Percentiles rank a stretch among this genome's conserved stretches.
Conservation (phyloP, 306 rosid genomes). For the Vigna nakashimae region DNA sequence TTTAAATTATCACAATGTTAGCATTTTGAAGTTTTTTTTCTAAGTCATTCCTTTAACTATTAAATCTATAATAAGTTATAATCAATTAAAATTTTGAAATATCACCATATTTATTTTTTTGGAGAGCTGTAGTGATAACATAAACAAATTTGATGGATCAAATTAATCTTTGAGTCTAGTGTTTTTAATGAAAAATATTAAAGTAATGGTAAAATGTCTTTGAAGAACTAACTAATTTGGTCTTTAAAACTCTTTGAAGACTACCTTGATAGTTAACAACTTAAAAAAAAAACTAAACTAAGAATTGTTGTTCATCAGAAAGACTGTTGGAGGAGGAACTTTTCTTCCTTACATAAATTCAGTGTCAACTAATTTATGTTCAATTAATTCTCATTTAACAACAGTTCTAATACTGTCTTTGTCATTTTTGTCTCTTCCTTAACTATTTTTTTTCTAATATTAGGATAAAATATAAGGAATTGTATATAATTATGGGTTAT, state of each 20-base stretch:
- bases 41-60: no score
- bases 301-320: neutral
- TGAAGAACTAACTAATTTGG: neutral
- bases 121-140: no score
- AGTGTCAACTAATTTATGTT: neutral
- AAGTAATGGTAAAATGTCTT: neutral
- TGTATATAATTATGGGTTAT: no score
- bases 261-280: neutral
- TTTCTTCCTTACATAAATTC: neutral
- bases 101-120: no score
- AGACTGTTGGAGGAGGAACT: neutral
- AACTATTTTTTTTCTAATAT: neutral
- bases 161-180: neutral
- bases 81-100: no score
- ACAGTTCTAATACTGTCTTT: neutral
- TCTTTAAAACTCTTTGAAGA: neutral
- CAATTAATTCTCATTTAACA: neutral
- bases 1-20: no score
- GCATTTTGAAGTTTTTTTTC: no score
- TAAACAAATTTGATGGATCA: neutral
- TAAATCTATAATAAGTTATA: no score
- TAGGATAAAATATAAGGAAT: neutral
- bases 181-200: neutral
- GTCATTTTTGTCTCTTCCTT: neutral
- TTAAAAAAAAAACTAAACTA: no score